Conservation (phyloP, 139 green algal genomes). For the Picochlorum sp. region DNA sequence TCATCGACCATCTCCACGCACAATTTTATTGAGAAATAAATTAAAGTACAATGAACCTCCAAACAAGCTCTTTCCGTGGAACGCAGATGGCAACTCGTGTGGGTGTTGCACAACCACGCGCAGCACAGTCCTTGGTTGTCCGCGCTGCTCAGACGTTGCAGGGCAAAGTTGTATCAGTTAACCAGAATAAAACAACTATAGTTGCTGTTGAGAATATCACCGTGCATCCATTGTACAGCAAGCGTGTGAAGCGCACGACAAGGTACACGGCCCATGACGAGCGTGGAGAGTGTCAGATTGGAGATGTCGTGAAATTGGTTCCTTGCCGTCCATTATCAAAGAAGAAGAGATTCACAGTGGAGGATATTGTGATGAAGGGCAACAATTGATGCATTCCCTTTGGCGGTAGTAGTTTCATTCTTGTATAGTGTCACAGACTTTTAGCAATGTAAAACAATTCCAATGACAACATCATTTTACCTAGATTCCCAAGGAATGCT, state of each 20-base stretch:
- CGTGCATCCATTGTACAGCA: conserved; percentile 35
- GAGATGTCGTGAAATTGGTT: conserved; percentile 27
- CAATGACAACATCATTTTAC: background rate
- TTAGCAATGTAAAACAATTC: too few species aligned
- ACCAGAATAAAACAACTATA: conserved; percentile 42
- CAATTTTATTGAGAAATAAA: background rate
- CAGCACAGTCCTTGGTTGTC: background rate
- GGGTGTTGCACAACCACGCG: conserved; percentile 1
- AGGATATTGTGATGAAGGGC: conserved; percentile 5
- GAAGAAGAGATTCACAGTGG: conserved; percentile 31
- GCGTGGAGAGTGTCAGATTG: conserved; percentile 20
- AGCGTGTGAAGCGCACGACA: conserved; percentile 27
- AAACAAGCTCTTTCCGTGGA: conserved; percentile 1
- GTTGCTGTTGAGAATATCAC: conserved; percentile 24
- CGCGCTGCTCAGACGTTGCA: conserved; percentile 19
- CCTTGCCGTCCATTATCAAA: conserved; percentile 31
- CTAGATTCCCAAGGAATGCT: conserved; percentile 32
- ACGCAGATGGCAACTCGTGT: conserved; percentile 1
- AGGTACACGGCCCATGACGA: conserved; percentile 41
- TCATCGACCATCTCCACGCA: too few species aligned
- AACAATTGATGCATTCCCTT: too few species aligned
- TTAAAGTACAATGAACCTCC: conserved; percentile 3
- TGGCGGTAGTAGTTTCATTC: background rate
- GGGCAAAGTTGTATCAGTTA: conserved; percentile 31
- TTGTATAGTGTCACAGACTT: background rate